Evolutionary conservation across 2,329 filamentous ascomycete species (phyloP), one percentile per base, ranked within the genome.

Genomic region (Pseudopithomyces chartarum): DNA sequence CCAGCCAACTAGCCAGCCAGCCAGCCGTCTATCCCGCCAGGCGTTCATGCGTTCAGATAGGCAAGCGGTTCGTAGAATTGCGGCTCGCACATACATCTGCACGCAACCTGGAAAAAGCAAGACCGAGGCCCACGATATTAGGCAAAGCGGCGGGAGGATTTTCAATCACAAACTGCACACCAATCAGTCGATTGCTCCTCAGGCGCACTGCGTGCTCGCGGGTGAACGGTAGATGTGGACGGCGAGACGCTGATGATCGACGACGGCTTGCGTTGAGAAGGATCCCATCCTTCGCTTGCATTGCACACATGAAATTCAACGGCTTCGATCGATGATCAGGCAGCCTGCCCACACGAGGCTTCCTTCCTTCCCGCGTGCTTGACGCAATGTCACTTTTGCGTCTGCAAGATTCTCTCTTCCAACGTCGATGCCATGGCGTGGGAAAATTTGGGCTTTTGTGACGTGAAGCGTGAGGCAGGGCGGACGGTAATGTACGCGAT

Each of bases 281-380:
- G 44, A 47, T 34, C 12, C n/a, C 4, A 47, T 47, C 44, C 44
- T 47, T 47, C 44, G 44, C 29, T 6, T 46, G 23, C 13, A 45
- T 6, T 46, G 23, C 13, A 45, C 43, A 47, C 32, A 36, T 20
- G n/a, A n/a, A n/a, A 19, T 46, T 26, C n/a, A 34, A 36, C 44
- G 44, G 17, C 17, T n/a, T 34, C 43, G 29, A 34, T 51, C 48
- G 48, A 33, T 19, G 17, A 34, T 43, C 47, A 20, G 34, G 6
- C 47, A 42, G 36, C 19, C 36, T 19, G 47, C 47, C 17, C n/a
- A 17, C 44, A 38, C 29, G 47, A 23, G 32, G 47, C 47, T n/a
- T 29, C 47, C 47, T n/a, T 29, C 47, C 47, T 39, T 50, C 34
- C 47, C 47, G 22, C 29, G 15, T 40, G 22, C 47, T 50, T 32